phyloP scores from a whole-genome alignment of 1,284 basidiomycete species.

The Schizophyllum amplum region DNA sequence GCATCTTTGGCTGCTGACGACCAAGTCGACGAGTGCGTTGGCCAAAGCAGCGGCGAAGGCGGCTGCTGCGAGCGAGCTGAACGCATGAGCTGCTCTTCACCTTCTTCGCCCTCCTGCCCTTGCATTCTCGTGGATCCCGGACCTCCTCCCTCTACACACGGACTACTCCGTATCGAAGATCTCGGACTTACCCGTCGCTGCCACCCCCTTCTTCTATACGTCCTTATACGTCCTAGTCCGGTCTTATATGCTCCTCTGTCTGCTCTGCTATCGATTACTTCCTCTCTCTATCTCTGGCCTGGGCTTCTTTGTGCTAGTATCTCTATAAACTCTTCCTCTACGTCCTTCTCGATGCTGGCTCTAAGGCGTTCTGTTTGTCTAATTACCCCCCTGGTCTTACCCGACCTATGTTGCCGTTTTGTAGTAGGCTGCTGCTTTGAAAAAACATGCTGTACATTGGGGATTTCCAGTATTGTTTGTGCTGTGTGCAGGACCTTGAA shows the following conservation, averaged over 20 bases:
- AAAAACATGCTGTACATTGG: neutral
- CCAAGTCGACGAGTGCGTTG: neutral
- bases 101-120: neutral
- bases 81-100: neutral
- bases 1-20: slow-evolving; percentile 39
- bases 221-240: neutral
- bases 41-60: neutral
- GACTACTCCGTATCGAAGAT: no score
- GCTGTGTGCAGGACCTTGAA: no score
- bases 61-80: neutral
- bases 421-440: slow-evolving; percentile 1
- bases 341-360: neutral
- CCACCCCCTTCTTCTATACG: no score
- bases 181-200: no score
- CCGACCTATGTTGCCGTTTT: neutral
- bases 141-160: no score
- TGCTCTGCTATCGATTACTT: neutral
- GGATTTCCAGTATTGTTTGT: neutral
- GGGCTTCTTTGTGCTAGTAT: neutral
- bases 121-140: neutral
- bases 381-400: neutral
- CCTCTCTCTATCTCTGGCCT: no score
- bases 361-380: neutral
- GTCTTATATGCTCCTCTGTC: neutral
- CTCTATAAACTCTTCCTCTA: neutral